Evolutionary conservation across 192 early-diverging fungal genomes (phyloP).

Genomic region (Phycomyces nitens): DNA sequence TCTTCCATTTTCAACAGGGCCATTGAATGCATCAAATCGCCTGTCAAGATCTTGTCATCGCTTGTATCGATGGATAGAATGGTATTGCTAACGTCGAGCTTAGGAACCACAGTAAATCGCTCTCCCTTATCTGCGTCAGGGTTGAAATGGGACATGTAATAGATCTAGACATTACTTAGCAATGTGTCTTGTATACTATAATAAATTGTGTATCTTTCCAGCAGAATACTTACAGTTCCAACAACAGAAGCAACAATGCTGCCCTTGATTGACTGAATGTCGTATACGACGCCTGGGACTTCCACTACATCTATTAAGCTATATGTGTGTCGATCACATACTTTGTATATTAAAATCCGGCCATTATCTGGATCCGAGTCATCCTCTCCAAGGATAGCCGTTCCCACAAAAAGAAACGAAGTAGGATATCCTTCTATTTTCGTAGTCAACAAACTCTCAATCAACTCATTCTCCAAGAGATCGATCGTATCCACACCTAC

Average conservation of each 20-base stretch:
- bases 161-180: conserved; percentile 1
- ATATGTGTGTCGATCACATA: conserved; percentile 45
- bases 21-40: conserved; percentile 81
- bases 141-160: conserved; percentile 7
- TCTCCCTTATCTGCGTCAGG: conserved; percentile 5
- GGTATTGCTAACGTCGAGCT: conserved; percentile 52
- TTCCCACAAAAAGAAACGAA: conserved; percentile 74
- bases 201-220: conserved; percentile 3
- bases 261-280: conserved; percentile 54
- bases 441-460: conserved; percentile 43
- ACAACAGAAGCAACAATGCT: conserved; percentile 69
- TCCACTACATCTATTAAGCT: conserved; percentile 44
- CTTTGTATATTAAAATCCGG: conserved; percentile 65
- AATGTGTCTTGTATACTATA: too few species aligned
- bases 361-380: conserved; percentile 59
- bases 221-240: conserved; percentile 42
- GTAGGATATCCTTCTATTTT: conserved; percentile 36
- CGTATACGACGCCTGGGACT: conserved; percentile 66
- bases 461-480: conserved; percentile 38
- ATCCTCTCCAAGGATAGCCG: conserved; percentile 56
- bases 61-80: conserved; percentile 52
- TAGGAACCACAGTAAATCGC: conserved; percentile 27
- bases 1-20: conserved; percentile 53
- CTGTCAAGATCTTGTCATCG: conserved; percentile 73
- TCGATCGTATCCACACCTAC: conserved; percentile 43